Conservation (phyloP, 495 filamentous ascomycete species). For the Glarea lozoyensis region DNA sequence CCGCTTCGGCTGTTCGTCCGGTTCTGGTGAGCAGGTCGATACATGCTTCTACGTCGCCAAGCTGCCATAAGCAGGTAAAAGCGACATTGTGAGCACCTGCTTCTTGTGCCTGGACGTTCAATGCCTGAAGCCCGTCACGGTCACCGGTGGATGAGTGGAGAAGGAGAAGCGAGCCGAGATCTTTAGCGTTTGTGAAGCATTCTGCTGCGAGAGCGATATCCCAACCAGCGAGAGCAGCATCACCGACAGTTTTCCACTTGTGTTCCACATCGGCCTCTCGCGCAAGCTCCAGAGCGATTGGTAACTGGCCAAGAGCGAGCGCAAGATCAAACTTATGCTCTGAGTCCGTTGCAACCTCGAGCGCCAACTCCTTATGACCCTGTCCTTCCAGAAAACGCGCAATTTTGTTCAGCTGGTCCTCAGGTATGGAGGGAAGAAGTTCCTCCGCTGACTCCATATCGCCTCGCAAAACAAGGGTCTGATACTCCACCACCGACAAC, state of each 20-base stretch:
- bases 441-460: conserved; percentile 90
- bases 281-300: conserved; percentile 79
- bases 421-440: conserved; percentile 69
- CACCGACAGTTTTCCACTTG: conserved; percentile 94
- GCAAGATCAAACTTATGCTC: conserved; percentile 97
- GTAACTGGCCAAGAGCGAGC: conserved; percentile 70
- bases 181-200: conserved; percentile 84
- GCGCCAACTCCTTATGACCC: conserved; percentile 88
- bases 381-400: conserved; percentile 97
- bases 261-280: conserved; percentile 79
- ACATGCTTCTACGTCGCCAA: conserved; percentile 74
- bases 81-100: conserved; percentile 82
- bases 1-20: conserved; percentile 71
- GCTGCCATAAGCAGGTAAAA: conserved; percentile 82
- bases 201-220: conserved; percentile 80
- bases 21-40: conserved; percentile 73
- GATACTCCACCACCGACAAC: conserved; percentile 91
- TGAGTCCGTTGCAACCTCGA: conserved; percentile 91
- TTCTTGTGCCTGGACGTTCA: conserved; percentile 64
- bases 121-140: conserved; percentile 56
- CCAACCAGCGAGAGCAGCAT: conserved; percentile 81
- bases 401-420: conserved; percentile 93
- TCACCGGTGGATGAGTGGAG: conserved; percentile 77
- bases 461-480: conserved; percentile 90
- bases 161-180: conserved; percentile 80